phyloP scores from a whole-genome alignment of 2,329 filamentous ascomycete species.

The Penicillium sp. region DNA sequence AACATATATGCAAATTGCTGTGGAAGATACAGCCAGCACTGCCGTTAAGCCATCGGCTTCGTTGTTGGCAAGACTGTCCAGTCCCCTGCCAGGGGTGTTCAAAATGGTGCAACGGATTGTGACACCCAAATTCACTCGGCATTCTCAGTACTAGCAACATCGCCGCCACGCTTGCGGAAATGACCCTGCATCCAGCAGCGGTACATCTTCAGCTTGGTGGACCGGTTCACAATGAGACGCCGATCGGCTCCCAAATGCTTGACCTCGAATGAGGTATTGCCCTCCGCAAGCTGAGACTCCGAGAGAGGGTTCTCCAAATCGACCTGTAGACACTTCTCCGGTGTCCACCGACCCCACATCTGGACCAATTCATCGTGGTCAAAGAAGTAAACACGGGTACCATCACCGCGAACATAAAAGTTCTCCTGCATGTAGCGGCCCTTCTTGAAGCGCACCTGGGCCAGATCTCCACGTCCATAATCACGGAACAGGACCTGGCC shows the following conservation, averaged over 20 bases:
- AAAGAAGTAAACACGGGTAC: conserved; percentile 97
- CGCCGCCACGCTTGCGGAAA: conserved; percentile 38
- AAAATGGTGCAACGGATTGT: background rate
- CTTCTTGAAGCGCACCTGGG: conserved; percentile 96
- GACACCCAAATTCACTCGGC: background rate
- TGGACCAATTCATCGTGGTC: conserved; percentile 76
- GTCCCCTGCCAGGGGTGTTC: background rate
- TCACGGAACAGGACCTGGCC: conserved; percentile 95
- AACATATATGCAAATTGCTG: background rate
- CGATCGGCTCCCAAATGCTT: conserved; percentile 81
- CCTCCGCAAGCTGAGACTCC: conserved; percentile 13
- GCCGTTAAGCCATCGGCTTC: background rate
- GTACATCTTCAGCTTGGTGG: conserved; percentile 94
- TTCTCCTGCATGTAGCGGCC: conserved; percentile 92
- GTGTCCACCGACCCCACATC: conserved; percentile 68
- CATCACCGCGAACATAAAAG: conserved; percentile 94
- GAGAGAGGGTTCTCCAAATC: conserved; percentile 9
- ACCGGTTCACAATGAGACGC: conserved; percentile 87
- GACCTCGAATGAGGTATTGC: conserved; percentile 61
- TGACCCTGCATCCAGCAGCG: conserved; percentile 70
- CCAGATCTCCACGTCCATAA: conserved; percentile 92
- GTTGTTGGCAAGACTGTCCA: background rate
- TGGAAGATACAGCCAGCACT: background rate
- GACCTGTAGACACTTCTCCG: conserved; percentile 34
- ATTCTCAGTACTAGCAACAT: conserved; percentile 3